Base-by-base conservation (phyloP, 441 rosid species). In the Erodium chrysanthum region DNA sequence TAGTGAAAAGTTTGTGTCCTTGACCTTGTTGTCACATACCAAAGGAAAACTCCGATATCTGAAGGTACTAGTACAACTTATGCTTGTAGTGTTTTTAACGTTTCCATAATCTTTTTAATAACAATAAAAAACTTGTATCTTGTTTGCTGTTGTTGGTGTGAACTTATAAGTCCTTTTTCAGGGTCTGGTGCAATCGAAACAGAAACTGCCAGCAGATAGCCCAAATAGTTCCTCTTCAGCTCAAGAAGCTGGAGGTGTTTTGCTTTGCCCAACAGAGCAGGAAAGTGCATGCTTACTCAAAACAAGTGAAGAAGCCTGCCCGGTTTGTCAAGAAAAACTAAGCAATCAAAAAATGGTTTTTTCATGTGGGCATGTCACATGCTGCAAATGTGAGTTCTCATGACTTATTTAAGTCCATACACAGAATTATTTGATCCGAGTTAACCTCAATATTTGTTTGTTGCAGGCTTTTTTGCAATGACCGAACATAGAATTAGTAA, bases 31-130 rank as follows among this genome's bases (percentile, higher is more conserved):
- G 70, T 80, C 86, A 66, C 82, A 76, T 42, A 80, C 83, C 67
- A 91, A 83, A 74, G 97, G 97, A 71, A 94, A 86, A 74, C 96
- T 94, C 63, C 93, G 97, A 63, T 94, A 89, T 78, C 78, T 94
- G 77, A 84, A 94, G 98, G 98, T 89, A 84, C 67, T 20, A 48
- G 22, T 9, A 21, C 52, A 42, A 21, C 44, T 37, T 35, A 14
- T 68, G 7, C 61, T n/a, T n/a, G n/a, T n/a, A n/a, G 8, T 52
- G 59, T 52, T 5, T 52, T 18, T 7, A 52, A 52, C 4, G 44
- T 15, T 52, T 17, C 23, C 59, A 48, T 25, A 7, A 4, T 70
- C 21, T 44, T 15, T 7, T 8, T 27, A 27, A 27, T 3, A 27
- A 27, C 1, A 27, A 27, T 1, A 27, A 27, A 27, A 27, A 27